Percentiles rank a stretch among this genome's conserved stretches.
Conservation (phyloP, 2,329 filamentous ascomycete genomes). For the Dryadomyces quercus-mongolicae region DNA sequence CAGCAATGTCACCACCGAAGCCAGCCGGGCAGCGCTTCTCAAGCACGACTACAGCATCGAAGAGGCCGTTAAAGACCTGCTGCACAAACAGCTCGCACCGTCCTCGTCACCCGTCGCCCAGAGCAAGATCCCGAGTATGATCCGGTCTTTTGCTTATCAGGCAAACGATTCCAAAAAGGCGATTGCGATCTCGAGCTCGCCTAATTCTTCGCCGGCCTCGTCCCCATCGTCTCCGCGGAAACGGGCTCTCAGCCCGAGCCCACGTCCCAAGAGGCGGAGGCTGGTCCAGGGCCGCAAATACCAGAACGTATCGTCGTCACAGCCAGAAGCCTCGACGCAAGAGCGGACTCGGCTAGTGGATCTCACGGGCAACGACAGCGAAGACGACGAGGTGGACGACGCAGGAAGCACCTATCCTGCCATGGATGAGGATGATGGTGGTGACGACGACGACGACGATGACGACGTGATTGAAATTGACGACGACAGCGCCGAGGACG, state of each 20-base stretch:
- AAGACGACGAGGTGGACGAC: conserved; percentile 24
- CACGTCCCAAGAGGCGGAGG: conserved; percentile 15
- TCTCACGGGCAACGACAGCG: conserved; percentile 15
- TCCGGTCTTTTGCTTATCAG: conserved; percentile 11
- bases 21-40: conserved; percentile 6
- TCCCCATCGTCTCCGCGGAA: conserved; percentile 8
- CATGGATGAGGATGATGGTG: conserved; percentile 3
- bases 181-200: not conserved
- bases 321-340: conserved; percentile 12
- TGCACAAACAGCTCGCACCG: conserved; percentile 3
- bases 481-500: not conserved
- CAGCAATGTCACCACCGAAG: not conserved
- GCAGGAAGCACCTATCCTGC: not conserved
- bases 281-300: conserved; percentile 16
- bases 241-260: conserved; percentile 6
- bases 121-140: conserved; percentile 8
- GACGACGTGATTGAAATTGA: conserved; percentile 7
- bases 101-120: not conserved
- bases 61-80: conserved; percentile 6
- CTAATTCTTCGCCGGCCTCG: not conserved
- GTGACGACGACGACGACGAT: conserved; percentile 22
- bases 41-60: conserved; percentile 7
- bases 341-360: conserved; percentile 7
- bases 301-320: conserved; percentile 5
- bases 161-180: not conserved